phyloP scores from a whole-genome alignment of 129 eudicot species.

The Arctium lappa region DNA sequence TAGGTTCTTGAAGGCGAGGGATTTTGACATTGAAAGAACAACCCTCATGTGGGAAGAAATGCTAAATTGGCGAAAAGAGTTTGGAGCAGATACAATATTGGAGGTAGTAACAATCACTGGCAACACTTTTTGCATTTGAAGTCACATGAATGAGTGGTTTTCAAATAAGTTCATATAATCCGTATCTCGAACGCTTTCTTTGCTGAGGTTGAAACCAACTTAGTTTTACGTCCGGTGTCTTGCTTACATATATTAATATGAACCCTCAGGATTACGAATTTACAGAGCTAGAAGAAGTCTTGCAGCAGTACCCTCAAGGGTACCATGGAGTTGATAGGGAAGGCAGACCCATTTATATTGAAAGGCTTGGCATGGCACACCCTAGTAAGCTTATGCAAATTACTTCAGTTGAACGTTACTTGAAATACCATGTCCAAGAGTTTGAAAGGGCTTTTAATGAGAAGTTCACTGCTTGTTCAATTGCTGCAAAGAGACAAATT shows the following conservation, averaged over 20 bases:
- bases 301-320: slow-evolving; percentile 87
- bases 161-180: neutral
- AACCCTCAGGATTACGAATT: slow-evolving; percentile 61
- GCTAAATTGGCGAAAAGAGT: slow-evolving; percentile 90
- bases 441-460: slow-evolving; percentile 75
- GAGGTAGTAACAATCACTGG: slow-evolving; percentile 49
- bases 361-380: slow-evolving; percentile 78
- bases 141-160: neutral
- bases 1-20: slow-evolving; percentile 89
- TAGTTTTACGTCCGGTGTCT: neutral
- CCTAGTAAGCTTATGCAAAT: slow-evolving; percentile 77
- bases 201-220: neutral
- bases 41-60: slow-evolving; percentile 93
- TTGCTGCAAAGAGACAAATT: slow-evolving; percentile 76
- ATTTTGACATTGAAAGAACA: slow-evolving; percentile 65
- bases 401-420: slow-evolving; percentile 68
- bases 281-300: slow-evolving; percentile 74
- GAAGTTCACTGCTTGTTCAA: slow-evolving; percentile 84
- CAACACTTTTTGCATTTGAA: neutral
- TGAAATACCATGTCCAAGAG: slow-evolving; percentile 84
- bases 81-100: slow-evolving; percentile 75
- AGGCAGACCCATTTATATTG: slow-evolving; percentile 89
- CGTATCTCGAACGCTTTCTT: neutral
- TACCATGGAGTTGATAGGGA: slow-evolving; percentile 94
- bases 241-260: neutral